Evolutionary conservation across 2,329 filamentous ascomycete genomes (phyloP).

Genomic region (Triangularia setosa): DNA sequence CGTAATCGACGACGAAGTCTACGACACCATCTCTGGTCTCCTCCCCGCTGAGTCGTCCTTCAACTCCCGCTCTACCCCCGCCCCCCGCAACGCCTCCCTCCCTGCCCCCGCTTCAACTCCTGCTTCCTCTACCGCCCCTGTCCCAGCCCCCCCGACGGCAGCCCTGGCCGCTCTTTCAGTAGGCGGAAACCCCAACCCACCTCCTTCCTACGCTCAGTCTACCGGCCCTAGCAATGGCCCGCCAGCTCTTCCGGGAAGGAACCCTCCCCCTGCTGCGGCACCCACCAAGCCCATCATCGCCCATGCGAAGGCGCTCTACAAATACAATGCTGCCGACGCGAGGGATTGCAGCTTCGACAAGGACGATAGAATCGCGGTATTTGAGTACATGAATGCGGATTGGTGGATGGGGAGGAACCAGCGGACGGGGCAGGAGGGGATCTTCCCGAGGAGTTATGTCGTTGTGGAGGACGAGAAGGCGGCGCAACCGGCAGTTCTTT

Average conservation of each 20-base stretch:
- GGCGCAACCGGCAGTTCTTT: conserved; percentile 19
- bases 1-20: conserved; percentile 70
- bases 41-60: conserved; percentile 70
- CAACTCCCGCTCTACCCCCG: conserved; percentile 38
- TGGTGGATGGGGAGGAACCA: conserved; percentile 93
- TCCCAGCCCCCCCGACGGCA: conserved; percentile 33
- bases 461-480: conserved; percentile 52
- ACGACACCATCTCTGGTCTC: conserved; percentile 68
- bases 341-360: conserved; percentile 79
- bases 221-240: conserved; percentile 30
- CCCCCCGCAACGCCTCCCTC: conserved; percentile 25
- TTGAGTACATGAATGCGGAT: conserved; percentile 92
- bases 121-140: conserved; percentile 19
- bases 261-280: conserved; percentile 38
- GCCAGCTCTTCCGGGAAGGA: conserved; percentile 25
- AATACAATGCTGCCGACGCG: conserved; percentile 72
- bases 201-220: conserved; percentile 51
- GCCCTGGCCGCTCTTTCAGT: conserved; percentile 42
- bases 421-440: conserved; percentile 79
- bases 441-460: conserved; percentile 91
- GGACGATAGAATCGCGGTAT: conserved; percentile 75
- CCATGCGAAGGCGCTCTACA: conserved; percentile 77
- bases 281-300: conserved; percentile 58
- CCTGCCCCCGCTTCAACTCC: conserved; percentile 30
- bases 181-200: conserved; percentile 34